phyloP scores from a whole-genome alignment of 176 grass and related monocot species.

The Pontederia paniculata region DNA sequence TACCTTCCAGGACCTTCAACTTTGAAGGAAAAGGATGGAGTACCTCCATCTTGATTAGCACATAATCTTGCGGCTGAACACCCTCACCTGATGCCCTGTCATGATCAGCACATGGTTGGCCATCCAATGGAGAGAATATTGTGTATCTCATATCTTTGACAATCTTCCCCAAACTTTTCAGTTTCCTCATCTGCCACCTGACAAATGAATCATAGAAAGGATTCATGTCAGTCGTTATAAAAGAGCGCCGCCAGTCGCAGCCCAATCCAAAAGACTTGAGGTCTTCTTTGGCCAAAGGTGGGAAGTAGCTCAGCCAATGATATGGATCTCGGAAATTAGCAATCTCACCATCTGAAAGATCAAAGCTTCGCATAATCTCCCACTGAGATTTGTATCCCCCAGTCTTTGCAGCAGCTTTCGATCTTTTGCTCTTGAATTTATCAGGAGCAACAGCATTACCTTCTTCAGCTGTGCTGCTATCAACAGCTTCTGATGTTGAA shows the following conservation, averaged over 20 bases:
- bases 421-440: constrained; percentile 63
- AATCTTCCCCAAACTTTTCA: constrained; percentile 49
- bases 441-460: constrained; percentile 23
- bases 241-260: constrained; percentile 61
- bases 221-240: constrained; percentile 65
- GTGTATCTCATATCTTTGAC: constrained; percentile 67
- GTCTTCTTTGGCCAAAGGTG: constrained; percentile 42
- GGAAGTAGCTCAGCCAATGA: constrained; percentile 55
- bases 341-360: constrained; percentile 39
- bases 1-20: constrained; percentile 56
- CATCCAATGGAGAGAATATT: constrained; percentile 70
- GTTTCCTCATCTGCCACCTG: constrained; percentile 63
- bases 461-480: constrained; percentile 25
- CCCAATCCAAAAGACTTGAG: constrained; percentile 55
- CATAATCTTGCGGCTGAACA: constrained; percentile 62
- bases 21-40: constrained; percentile 44
- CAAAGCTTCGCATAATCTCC: constrained; percentile 69
- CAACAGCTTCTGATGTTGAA: constrained; percentile 19
- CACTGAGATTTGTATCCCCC: constrained; percentile 49
- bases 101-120: constrained; percentile 75
- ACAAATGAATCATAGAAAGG: constrained; percentile 74
- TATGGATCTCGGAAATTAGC: constrained; percentile 55
- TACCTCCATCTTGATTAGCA: constrained; percentile 77
- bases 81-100: constrained; percentile 54
- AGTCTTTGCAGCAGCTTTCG: constrained; percentile 52